Base-by-base conservation (phyloP, 2,329 filamentous ascomycete genomes). In the Botryotinia narcissicola region DNA sequence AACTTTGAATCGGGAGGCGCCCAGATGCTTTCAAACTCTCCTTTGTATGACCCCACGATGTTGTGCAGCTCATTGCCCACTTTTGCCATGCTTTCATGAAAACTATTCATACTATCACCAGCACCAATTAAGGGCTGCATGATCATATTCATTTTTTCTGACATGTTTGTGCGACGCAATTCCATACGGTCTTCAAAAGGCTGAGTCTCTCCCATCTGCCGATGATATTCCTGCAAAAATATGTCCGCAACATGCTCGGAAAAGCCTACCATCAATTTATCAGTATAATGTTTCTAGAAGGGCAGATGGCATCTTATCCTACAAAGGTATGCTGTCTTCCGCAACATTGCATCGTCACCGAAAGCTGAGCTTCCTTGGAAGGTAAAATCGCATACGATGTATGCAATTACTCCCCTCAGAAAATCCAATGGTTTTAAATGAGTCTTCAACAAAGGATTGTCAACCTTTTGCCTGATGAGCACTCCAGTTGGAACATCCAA, bases 121-220 rank as follows among this genome's bases (percentile, higher is more conserved):
- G n/a, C 59, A 40, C 51, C 69, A 51, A 71, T 61, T 16, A 71
- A 64, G 20, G 59, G 57, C 35, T 51, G 22, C 59, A 71, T 71
- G 22, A 71, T 61, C 22, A 46, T 40, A 37, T 63, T 63, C 35
- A 57, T 25, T 14, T 29, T 62, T 62, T 29, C 35, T 0, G 46
- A 22, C 22, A 62, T 40, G 7, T 8, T 8, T 40, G 14, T 51
- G 3, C 35, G 16, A 25, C 70, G 48, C 48, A n/a, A 54, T 54
- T n/a, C n/a, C 48, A 54, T 25, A 29, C 22, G 14, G 25, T 60
- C 32, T 40, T 35, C 37, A n/a, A 44, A 70, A 35, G 20, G 32
- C 18, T 37, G 51, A 20, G 48, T 60, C 48, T 54, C 48, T 54
- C 10, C 48, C 48, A 54, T 54, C 16, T n/a, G 48, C 10, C 48